Evolutionary conservation across 192 early-diverging fungal species (phyloP).

Genomic region (Cladochytrium replicatum): DNA sequence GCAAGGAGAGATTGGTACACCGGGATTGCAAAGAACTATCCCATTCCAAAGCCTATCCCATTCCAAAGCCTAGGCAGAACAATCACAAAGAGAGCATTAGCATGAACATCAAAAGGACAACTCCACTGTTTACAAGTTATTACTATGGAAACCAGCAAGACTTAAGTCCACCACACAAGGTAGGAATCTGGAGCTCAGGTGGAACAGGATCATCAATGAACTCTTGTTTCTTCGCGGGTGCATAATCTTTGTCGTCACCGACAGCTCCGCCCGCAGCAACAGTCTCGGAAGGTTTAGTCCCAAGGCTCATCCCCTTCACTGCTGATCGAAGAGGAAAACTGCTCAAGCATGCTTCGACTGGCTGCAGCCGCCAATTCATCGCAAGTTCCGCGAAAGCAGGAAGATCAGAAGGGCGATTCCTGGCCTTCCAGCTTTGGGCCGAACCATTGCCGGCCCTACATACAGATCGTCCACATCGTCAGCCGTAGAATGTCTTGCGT

Average conservation of each 20-base stretch:
- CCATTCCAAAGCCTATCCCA: constrained; percentile 42
- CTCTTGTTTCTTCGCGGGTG: constrained; percentile 5
- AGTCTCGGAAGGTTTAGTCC: too few species aligned
- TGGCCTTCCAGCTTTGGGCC: constrained; percentile 45
- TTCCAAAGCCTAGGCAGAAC: too few species aligned
- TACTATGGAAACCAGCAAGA: constrained; percentile 44
- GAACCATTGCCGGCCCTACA: constrained; percentile 64
- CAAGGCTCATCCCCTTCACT: too few species aligned
- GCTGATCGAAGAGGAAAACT: constrained; percentile 10
- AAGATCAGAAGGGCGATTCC: constrained; percentile 44
- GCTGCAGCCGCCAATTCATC: constrained; percentile 30
- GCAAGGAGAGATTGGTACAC: constrained; percentile 57
- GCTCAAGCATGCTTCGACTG: too few species aligned
- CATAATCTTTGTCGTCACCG: constrained; percentile 7
- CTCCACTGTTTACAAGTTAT: constrained; percentile 49
- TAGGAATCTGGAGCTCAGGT: constrained; percentile 44
- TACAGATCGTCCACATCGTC: constrained; percentile 47
- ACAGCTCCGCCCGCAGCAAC: constrained; percentile 33
- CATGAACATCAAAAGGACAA: constrained; percentile 46
- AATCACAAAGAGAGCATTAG: constrained; percentile 45
- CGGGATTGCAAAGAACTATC: constrained; percentile 58
- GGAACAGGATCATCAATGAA: constrained; percentile 32
- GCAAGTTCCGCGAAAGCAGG: constrained; percentile 48
- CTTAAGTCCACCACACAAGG: constrained; percentile 48
- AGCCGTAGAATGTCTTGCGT: constrained; percentile 11